phyloP scores from a whole-genome alignment of 805 yeast species.

The Kuraishia capsulata region DNA sequence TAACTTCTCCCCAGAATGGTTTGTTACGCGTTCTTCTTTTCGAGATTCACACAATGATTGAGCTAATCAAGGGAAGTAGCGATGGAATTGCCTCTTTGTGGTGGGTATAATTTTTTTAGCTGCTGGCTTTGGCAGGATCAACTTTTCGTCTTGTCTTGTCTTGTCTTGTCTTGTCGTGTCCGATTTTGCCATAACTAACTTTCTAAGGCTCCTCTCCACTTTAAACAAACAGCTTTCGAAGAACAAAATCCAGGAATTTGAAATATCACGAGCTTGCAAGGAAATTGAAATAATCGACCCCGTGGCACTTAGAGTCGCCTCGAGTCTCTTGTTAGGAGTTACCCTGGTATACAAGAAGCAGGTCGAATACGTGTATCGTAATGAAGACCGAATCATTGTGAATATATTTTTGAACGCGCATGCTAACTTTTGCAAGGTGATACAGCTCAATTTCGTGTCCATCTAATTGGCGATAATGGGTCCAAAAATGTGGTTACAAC shows the following conservation, averaged over 20 bases:
- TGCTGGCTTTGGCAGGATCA: background rate
- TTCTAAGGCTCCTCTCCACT: conserved; percentile 19
- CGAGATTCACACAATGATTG: too few species aligned
- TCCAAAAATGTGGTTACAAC: background rate
- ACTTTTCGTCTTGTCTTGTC: background rate
- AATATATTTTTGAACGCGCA: too few species aligned
- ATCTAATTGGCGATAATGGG: background rate
- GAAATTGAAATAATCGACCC: conserved; percentile 13
- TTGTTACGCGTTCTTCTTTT: background rate
- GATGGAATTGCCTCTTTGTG: conserved; percentile 19
- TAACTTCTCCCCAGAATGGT: background rate
- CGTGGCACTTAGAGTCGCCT: conserved; percentile 24
- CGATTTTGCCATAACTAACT: too few species aligned
- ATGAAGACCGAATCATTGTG: conserved; percentile 1
- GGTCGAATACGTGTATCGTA: conserved; percentile 3
- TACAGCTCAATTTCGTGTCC: background rate
- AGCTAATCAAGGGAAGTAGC: background rate
- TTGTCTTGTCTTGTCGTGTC: background rate
- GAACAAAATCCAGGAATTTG: conserved; percentile 18
- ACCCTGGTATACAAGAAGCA: conserved; percentile 40
- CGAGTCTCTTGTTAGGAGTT: conserved; percentile 39
- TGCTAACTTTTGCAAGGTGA: background rate
- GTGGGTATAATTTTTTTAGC: conserved; percentile 9
- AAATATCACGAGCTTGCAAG: conserved; percentile 26
- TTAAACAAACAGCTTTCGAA: conserved; percentile 14